Evolutionary conservation across 139 green algal species (phyloP), one percentile per base, ranked within the genome.

Genomic region (Medakamo hakoo): DNA sequence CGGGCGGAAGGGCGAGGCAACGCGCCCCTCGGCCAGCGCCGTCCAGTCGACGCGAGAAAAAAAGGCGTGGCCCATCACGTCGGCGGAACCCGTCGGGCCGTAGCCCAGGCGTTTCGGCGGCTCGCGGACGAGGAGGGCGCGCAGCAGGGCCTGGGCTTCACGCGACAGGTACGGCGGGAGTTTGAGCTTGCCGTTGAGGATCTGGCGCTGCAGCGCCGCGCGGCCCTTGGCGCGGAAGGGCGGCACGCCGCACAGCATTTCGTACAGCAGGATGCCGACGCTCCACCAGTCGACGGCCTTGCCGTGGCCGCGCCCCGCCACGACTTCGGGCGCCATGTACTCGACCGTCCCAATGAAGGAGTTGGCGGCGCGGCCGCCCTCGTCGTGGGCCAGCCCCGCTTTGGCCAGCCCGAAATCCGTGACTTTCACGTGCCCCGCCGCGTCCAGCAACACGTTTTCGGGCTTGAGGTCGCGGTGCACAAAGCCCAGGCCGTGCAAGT

Each of bases 211-310:
- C 73, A 98, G 80, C 66, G 76, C 78, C n/a, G 78, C 55, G 31
- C 85, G 74, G 49, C 80, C 85, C 79, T 95, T 95, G 67, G 78
- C 78, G 19, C 82, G 74, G 73, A 97, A 98, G 27, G 92, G 92
- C 0, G 88, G 82, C 75, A 89, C 55, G 30, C 92, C 93, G 24
- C 78, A 86, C 60, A 99, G 75, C 93, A 99, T 99, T 77, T 99
- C 93, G 63, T 88, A 96, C 49, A 98, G 75, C 69, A 99, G 80
- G 28, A 97, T 84, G 28, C 92, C 92, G 24, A 90, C 78, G 62
- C 74, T 87, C 91, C 93, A 99, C 92, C 92, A 98, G 83, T 98
- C 92, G 29, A 96, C 92, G 3, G 73, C 63, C 70, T 89, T 87
- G 59, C 78, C 80, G 69, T 96, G 91, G 1, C 88, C 86, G 32